Conservation (phyloP, 257 asterid species). For the Plantago ovata region DNA sequence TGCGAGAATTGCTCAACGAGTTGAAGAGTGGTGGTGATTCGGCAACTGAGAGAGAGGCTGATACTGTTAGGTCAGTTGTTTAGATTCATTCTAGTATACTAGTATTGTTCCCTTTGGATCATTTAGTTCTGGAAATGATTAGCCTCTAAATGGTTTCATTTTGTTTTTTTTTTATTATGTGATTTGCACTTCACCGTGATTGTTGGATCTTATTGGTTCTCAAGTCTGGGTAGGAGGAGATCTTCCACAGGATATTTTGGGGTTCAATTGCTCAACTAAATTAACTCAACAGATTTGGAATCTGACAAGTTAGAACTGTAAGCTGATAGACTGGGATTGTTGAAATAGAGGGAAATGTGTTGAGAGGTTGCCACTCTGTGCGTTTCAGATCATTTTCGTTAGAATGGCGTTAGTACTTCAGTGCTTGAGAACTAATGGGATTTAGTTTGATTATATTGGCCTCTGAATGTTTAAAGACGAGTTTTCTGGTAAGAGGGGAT, state of each 20-base stretch:
- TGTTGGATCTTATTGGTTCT: not conserved
- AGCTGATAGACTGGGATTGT: no score
- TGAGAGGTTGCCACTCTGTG: not conserved
- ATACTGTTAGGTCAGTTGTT: conserved; percentile 56
- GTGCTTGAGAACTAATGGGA: not conserved
- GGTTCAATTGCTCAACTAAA: not conserved
- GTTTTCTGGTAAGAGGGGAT: no score
- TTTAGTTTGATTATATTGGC: not conserved
- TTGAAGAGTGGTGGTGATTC: conserved; percentile 75
- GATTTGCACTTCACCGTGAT: not conserved
- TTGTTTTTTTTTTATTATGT: not conserved
- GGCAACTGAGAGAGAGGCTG: conserved; percentile 39
- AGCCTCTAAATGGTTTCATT: no score
- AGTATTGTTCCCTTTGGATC: not conserved
- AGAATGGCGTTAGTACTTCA: not conserved
- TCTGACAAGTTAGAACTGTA: not conserved
- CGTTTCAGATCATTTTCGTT: not conserved
- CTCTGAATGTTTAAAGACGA: not conserved
- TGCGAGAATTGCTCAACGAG: conserved; percentile 89
- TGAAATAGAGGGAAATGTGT: not conserved
- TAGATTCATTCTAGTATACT: not conserved
- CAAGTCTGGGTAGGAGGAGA: not conserved
- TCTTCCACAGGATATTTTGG: no score
- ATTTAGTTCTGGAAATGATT: not conserved
- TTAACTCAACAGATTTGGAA: not conserved